These are phyloP conservation scores for Stemphylium vesicarium DNA, from an alignment of 2,329 filamentous ascomycete species.

Conservation along the genomic window DNA sequence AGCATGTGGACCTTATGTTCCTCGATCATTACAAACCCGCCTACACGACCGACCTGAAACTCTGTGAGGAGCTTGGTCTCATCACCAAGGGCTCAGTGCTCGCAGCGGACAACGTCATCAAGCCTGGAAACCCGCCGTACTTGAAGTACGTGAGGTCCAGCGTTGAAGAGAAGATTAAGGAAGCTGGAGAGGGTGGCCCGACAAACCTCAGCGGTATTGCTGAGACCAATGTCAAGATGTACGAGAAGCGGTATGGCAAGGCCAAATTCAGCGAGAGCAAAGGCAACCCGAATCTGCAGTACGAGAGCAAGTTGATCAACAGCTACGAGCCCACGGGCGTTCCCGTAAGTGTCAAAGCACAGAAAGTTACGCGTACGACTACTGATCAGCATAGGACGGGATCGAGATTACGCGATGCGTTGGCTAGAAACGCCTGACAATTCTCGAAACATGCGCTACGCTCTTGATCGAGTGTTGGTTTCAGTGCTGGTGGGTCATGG, in stretches of 20 bases:
- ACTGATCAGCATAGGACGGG: slow-evolving; percentile 59
- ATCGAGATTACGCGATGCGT: slow-evolving; percentile 69
- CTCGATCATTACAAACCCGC: slow-evolving; percentile 82
- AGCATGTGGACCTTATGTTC: slow-evolving; percentile 74
- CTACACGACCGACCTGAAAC: slow-evolving; percentile 76
- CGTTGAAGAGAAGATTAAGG: slow-evolving; percentile 65
- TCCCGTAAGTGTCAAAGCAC: slow-evolving; percentile 57
- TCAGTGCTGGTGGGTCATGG: background rate
- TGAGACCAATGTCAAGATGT: slow-evolving; percentile 57
- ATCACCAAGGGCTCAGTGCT: slow-evolving; percentile 68
- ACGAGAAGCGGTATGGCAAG: slow-evolving; percentile 54
- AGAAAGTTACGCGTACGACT: background rate
- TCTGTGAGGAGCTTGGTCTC: slow-evolving; percentile 74
- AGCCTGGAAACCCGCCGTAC: slow-evolving; percentile 74
- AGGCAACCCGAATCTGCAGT: slow-evolving; percentile 70
- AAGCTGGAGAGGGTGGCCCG: slow-evolving; percentile 34
- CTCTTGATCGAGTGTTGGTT: background rate
- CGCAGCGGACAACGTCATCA: slow-evolving; percentile 74
- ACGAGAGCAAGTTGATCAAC: slow-evolving; percentile 67
- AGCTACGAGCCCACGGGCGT: slow-evolving; percentile 73
- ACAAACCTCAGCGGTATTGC: slow-evolving; percentile 51
- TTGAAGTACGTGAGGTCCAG: slow-evolving; percentile 72
- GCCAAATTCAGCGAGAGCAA: slow-evolving; percentile 51
- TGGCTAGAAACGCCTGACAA: slow-evolving; percentile 20
- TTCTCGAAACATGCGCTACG: background rate